Evolutionary conservation across 441 rosid species (phyloP).

Genomic region (Eutrema salsugineum): DNA sequence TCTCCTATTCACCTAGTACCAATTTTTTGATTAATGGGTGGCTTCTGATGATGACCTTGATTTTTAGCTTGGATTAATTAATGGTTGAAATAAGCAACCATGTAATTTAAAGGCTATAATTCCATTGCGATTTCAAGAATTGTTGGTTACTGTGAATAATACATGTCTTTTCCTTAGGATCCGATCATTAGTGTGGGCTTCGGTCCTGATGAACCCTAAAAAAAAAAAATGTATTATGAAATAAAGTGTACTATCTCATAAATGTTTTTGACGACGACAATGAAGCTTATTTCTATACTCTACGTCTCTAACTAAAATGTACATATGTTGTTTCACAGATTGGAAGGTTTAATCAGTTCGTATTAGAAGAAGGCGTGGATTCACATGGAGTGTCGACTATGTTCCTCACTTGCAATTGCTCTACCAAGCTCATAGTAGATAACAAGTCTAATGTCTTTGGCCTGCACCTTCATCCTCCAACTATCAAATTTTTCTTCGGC

Average conservation of each 20-base stretch:
- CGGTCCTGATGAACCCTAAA: background rate
- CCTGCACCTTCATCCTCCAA: conserved; percentile 66
- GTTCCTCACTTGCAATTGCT: conserved; percentile 65
- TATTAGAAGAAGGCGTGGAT: conserved; percentile 78
- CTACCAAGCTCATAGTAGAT: conserved; percentile 52
- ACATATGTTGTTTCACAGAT: conserved; percentile 42
- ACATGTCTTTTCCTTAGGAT: background rate
- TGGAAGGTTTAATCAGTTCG: conserved; percentile 45
- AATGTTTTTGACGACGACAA: background rate
- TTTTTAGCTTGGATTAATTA: background rate
- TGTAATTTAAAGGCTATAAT: background rate
- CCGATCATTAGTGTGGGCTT: background rate
- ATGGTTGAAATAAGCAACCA: background rate
- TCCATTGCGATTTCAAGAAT: background rate
- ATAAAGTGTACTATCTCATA: background rate
- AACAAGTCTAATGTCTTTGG: conserved; percentile 81
- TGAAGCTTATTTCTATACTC: background rate
- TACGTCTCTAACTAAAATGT: background rate
- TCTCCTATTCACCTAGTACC: background rate
- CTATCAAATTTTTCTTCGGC: conserved; percentile 51
- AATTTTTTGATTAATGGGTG: background rate
- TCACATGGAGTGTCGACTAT: conserved; percentile 62
- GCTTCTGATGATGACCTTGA: background rate
- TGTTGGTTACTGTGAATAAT: background rate
- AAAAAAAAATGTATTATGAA: background rate